Base-by-base conservation (phyloP, 2,329 filamentous ascomycete genomes). In the Aspergillus candidus region DNA sequence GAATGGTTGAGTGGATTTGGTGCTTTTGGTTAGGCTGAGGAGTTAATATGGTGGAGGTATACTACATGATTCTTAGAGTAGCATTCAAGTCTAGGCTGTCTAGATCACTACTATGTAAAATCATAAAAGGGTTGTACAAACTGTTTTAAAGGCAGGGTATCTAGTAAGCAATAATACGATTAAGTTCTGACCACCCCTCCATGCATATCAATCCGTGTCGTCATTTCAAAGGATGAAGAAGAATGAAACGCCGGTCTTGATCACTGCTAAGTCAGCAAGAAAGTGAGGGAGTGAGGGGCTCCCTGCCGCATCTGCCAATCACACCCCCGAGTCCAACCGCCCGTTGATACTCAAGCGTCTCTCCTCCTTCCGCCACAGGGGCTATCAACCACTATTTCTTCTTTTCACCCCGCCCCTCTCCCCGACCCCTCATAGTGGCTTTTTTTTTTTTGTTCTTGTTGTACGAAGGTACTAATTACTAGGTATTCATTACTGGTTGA, bases 401-500 rank as follows among this genome's bases (percentile, higher is more conserved):
- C 49, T 51, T 49, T 43, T 50, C 41, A 38, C 40, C 44, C 22
- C 48, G 39, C 31, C 39, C 43, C 29, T 34, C 41, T 27, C 37
- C 8, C 18, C 44, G 45, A 42, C 32, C 38, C 43, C 27, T 33
- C 37, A 33, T 40, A 47, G 17, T 11, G 31, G 15, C 38, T 29
- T n/a, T 37, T 14, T 39, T 43, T 38, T 46, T 35, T 33, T 11
- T 11, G n/a, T 17, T 27, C 15, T 33, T 31, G 6, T 32, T 32
- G 22, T 5, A 17, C 17, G 18, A 30, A 10, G 22, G 22, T 27
- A 27, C 22, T 27, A 5, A 10, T 27, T 10, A 27, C 22, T 27
- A 27, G 45, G 45, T 46, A 36, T 47, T 44, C 44, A 49, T 55
- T 55, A 50, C 47, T 40, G 46, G 48, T 34, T 48, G 43, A 52